Base-by-base conservation (phyloP, 768 basidiomycete species). In the Amanita pseudoporphyria region DNA sequence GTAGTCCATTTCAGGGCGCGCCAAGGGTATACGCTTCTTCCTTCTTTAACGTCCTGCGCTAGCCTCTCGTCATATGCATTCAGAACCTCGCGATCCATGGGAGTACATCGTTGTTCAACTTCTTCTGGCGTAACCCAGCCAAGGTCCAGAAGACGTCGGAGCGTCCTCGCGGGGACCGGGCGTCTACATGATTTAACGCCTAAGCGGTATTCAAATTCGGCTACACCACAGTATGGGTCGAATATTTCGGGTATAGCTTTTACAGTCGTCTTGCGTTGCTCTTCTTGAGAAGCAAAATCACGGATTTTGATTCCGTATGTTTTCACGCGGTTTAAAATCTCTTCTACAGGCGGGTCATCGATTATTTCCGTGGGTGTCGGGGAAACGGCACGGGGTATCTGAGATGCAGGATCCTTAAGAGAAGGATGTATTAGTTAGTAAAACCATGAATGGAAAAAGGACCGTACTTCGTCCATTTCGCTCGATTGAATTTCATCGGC, bases 131-230 rank as follows among this genome's bases (percentile, higher is more conserved):
- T 60, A 3, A 74, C 52, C 72, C 74, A 76, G 6, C 64, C 62
- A 10, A 72, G 52, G 18, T 64, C 61, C 13, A 74, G 50, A 1
- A 76, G 58, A 4, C 71, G 63, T 0, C 69, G 62, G 9, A 72
- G 54, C 2, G 61, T 63, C 41, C 66, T 68, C 6, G 71, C 73
- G 2, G 58, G 37, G 12, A 76, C 60, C 2, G 73, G 64, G 13
- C 57, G 49, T 1, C 50, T 59, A 26, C 68, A 65, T 0, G 60
- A 58, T 1, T 47, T 16, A 26, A 65, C 62, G 2, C 57, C 35
- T 47, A 71, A 62, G 1, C 68, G 64, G 48, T 64, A 71, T 22
- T 74, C 73, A 44, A 64, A 65, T 47, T 74, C 71, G 3, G 64
- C 57, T 6, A 74, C 57, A 7, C 56, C 70, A 22, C 57, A 59